A percentile compares a stretch with the other conserved stretches of the same genome.
Evolutionary conservation across 345 rosid genomes (phyloP).

Genomic region (Eutrema heterophyllum): DNA sequence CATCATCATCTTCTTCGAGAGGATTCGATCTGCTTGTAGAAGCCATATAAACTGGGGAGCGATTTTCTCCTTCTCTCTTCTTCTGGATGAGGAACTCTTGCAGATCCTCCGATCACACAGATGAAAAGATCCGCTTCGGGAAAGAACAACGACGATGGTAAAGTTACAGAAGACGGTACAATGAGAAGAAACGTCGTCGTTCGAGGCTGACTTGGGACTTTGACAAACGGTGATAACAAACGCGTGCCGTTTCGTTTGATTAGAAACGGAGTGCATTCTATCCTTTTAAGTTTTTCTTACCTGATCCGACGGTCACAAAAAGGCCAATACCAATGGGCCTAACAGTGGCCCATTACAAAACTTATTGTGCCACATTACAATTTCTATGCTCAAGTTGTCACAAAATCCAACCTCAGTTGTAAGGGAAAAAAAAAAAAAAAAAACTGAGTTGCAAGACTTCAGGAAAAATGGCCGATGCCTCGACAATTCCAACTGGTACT

Average conservation of each 20-base stretch:
- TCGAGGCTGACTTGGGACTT: background rate
- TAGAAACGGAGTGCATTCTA: slow-evolving; percentile 13
- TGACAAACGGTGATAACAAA: slow-evolving; percentile 6
- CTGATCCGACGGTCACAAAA: background rate
- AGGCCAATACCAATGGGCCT: slow-evolving; percentile 4
- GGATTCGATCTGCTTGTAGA: slow-evolving; percentile 46
- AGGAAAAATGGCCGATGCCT: too few relatives aligned
- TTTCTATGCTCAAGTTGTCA: background rate
- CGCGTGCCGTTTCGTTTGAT: slow-evolving; percentile 24
- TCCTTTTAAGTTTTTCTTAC: background rate
- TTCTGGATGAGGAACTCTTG: slow-evolving; percentile 4
- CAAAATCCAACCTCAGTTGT: background rate
- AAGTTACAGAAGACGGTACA: background rate
- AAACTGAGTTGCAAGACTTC: too few relatives aligned
- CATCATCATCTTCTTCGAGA: slow-evolving; percentile 45
- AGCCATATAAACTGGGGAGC: slow-evolving; percentile 42
- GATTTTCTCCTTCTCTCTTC: background rate
- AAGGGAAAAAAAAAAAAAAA: background rate
- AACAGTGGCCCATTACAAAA: background rate
- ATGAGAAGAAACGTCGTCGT: slow-evolving; percentile 7
- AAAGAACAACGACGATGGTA: slow-evolving; percentile 17
- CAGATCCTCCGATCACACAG: slow-evolving; percentile 31
- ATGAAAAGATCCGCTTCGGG: slow-evolving; percentile 26
- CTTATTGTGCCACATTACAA: background rate
- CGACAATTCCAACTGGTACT: too few relatives aligned